Conservation (phyloP, 192 early-diverging fungal genomes). For the Allomyces arbusculus region DNA sequence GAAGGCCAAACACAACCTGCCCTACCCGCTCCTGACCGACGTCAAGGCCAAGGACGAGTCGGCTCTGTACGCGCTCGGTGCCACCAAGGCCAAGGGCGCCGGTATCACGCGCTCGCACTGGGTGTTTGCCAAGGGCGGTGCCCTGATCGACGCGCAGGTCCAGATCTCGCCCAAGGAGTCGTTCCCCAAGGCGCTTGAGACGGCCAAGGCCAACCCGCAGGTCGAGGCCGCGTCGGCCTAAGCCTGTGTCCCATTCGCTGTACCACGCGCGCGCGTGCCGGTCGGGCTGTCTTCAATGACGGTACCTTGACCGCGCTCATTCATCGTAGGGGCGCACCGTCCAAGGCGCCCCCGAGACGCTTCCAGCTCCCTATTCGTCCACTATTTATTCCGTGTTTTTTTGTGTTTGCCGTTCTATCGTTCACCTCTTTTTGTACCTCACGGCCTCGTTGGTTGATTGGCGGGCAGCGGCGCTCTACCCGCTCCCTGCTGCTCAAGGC, state of each 20-base stretch:
- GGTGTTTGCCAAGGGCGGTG: slow-evolving; percentile 15
- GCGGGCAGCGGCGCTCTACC: too few species aligned
- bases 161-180: slow-evolving; percentile 6
- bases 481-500: too few species aligned
- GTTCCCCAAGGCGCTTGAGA: slow-evolving; percentile 7
- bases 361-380: not conserved
- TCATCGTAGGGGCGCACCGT: not conserved
- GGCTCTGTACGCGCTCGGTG: not conserved
- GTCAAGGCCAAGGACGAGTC: not conserved
- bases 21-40: slow-evolving; percentile 8
- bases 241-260: too few species aligned
- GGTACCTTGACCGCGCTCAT: not conserved
- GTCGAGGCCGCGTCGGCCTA: too few species aligned
- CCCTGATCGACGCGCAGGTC: slow-evolving; percentile 5
- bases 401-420: not conserved
- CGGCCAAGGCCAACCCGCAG: not conserved
- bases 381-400: not conserved
- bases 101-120: slow-evolving; percentile 10
- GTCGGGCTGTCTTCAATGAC: too few species aligned
- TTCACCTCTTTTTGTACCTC: not conserved
- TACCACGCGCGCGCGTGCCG: too few species aligned
- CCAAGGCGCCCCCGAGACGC: too few species aligned
- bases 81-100: slow-evolving; percentile 1
- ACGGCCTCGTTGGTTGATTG: too few species aligned
- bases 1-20: slow-evolving; percentile 13